Evolutionary conservation across 805 yeast species (phyloP).

Genomic region (Starmera amethionina): DNA sequence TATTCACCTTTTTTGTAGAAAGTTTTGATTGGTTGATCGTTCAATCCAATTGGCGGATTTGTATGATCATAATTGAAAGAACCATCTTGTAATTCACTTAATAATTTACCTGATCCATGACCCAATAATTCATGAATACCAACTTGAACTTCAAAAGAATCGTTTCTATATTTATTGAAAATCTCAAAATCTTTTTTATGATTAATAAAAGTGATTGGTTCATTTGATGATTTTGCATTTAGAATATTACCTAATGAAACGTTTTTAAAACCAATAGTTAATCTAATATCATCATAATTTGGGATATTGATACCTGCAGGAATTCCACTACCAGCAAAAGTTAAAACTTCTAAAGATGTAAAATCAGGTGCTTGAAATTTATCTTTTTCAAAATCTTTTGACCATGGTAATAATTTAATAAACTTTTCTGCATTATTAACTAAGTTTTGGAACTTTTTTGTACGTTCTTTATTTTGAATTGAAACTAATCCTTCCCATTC

Average conservation of each 20-base stretch:
- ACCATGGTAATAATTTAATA: conserved; percentile 72
- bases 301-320: conserved; percentile 95
- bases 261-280: conserved; percentile 78
- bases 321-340: conserved; percentile 83
- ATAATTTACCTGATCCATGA: conserved; percentile 82
- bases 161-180: conserved; percentile 64
- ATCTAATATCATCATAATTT: conserved; percentile 81
- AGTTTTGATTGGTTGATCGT: conserved; percentile 53
- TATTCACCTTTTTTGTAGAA: conserved; percentile 77
- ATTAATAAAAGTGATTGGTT: conserved; percentile 57
- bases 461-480: conserved; percentile 80
- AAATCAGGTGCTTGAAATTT: conserved; percentile 88
- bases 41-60: conserved; percentile 52
- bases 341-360: conserved; percentile 80
- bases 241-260: conserved; percentile 83
- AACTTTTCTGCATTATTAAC: conserved; percentile 59
- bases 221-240: conserved; percentile 61
- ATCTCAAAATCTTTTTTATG: conserved; percentile 37
- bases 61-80: conserved; percentile 60
- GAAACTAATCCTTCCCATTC: conserved; percentile 93
- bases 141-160: conserved; percentile 87
- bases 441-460: conserved; percentile 64
- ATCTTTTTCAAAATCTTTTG: conserved; percentile 65
- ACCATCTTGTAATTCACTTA: conserved; percentile 50
- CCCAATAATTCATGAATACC: conserved; percentile 90